These are phyloP conservation scores for Ephemerocybe angulata DNA, from an alignment of 768 basidiomycete genomes.

Conservation along the genomic window DNA sequence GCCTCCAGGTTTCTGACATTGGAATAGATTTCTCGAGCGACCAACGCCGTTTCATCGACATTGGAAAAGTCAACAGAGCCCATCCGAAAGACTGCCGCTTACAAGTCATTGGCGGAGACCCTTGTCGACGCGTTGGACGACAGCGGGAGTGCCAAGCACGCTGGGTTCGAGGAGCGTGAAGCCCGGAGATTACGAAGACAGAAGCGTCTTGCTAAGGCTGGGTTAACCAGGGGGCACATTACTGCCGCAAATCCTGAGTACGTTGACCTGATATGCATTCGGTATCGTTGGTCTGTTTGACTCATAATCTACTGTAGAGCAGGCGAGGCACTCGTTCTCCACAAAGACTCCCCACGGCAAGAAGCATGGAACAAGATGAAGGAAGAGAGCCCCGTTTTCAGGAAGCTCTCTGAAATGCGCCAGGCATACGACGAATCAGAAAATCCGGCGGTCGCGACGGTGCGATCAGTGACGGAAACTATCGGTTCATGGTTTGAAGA, in stretches of 20 bases:
- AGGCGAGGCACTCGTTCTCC: constrained; percentile 78
- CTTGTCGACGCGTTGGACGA: constrained; percentile 92
- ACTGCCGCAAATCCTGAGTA: constrained; percentile 79
- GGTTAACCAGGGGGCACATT: constrained; percentile 54
- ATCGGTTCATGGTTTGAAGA: constrained; percentile 94
- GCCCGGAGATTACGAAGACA: constrained; percentile 78
- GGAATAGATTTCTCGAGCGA: constrained; percentile 75
- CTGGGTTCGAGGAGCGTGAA: constrained; percentile 95
- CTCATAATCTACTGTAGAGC: constrained; percentile 49
- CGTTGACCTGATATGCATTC: constrained; percentile 25
- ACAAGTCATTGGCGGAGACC: constrained; percentile 87
- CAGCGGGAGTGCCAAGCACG: constrained; percentile 88
- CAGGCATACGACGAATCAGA: constrained; percentile 89
- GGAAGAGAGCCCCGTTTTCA: constrained; percentile 74
- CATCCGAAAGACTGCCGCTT: constrained; percentile 93
- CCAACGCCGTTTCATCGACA: constrained; percentile 79
- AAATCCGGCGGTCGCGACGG: constrained; percentile 75
- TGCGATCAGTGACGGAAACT: constrained; percentile 80
- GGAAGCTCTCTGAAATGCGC: constrained; percentile 52
- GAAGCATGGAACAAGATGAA: constrained; percentile 81
- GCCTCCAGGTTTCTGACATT: not conserved
- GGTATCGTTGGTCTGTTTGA: not conserved
- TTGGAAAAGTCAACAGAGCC: constrained; percentile 91
- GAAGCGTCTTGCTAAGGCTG: constrained; percentile 79
- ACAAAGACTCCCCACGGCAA: constrained; percentile 75